Conservation (phyloP, 2,329 filamentous ascomycete genomes). For the Beauveria sp. region DNA sequence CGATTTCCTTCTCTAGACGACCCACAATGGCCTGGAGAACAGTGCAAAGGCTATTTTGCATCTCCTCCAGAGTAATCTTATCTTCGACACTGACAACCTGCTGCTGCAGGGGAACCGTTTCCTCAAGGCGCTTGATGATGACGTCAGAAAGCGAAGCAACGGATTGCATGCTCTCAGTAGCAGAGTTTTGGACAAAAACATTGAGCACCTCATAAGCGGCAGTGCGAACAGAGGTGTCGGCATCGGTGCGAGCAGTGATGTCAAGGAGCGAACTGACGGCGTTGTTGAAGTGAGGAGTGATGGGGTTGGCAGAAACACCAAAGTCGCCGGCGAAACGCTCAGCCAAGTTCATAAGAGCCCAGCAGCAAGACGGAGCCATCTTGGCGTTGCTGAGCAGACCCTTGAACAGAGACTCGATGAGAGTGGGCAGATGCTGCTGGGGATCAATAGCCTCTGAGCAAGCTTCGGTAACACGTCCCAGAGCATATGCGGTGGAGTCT, state of each 20-base stretch:
- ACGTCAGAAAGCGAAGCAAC: conserved; percentile 80
- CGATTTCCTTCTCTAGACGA: conserved; percentile 84
- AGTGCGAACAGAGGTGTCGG: conserved; percentile 83
- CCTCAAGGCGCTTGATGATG: conserved; percentile 83
- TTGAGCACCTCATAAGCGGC: conserved; percentile 97
- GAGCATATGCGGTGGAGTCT: conserved; percentile 91
- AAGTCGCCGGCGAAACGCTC: conserved; percentile 89
- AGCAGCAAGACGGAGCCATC: conserved; percentile 98
- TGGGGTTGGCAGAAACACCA: conserved; percentile 67
- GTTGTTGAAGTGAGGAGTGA: conserved; percentile 88
- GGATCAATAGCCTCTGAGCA: conserved; percentile 90
- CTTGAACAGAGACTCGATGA: conserved; percentile 84
- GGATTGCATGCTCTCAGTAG: conserved; percentile 72
- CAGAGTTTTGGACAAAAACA: conserved; percentile 85
- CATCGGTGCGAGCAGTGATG: conserved; percentile 74
- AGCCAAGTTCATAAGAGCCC: conserved; percentile 96
- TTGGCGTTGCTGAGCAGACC: conserved; percentile 86
- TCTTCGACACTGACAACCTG: conserved; percentile 97
- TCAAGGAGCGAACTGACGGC: conserved; percentile 79
- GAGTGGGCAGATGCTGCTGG: conserved; percentile 67
- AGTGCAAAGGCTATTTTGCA: conserved; percentile 91
- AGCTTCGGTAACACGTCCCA: conserved; percentile 91
- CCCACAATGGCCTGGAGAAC: conserved; percentile 88
- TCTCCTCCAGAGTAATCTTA: conserved; percentile 90
- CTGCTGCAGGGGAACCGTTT: conserved; percentile 78